A percentile compares a stretch with the other conserved stretches of the same genome.
phyloP scores from a whole-genome alignment of 192 early-diverging fungal species.

The Rhizoclosmatium globosum region DNA sequence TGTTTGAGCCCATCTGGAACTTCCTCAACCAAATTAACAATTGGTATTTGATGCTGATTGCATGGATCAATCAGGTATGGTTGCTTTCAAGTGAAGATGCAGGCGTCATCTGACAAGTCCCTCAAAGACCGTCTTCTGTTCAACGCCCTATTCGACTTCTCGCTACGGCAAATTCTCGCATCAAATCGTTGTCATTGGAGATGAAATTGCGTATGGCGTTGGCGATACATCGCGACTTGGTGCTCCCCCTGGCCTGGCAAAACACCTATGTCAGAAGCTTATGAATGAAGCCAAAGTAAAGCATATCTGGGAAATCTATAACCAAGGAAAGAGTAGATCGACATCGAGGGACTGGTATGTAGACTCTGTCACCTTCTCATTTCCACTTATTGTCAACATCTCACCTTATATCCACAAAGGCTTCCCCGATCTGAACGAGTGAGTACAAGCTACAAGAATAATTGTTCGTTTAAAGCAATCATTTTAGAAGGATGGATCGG shows the following conservation, averaged over 20 bases:
- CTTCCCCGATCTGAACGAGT: slow-evolving; percentile 27
- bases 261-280: slow-evolving; percentile 36
- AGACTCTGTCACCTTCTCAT: neutral
- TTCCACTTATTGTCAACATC: neutral
- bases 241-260: slow-evolving; percentile 36
- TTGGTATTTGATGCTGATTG: neutral
- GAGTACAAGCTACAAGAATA: neutral
- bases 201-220: slow-evolving; percentile 49
- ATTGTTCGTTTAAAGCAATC: neutral
- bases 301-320: slow-evolving; percentile 48
- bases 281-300: slow-evolving; percentile 39
- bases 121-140: slow-evolving; percentile 14
- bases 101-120: neutral
- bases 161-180: slow-evolving; percentile 36
- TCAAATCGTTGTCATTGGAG: slow-evolving; percentile 48
- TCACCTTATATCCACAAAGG: neutral
- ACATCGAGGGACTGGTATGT: slow-evolving; percentile 46
- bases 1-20: no score
- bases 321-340: slow-evolving; percentile 39
- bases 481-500: neutral
- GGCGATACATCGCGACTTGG: slow-evolving; percentile 39
- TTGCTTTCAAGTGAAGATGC: neutral
- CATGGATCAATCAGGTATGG: slow-evolving; percentile 13
- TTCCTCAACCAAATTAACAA: slow-evolving; percentile 1
- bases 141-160: slow-evolving; percentile 5